These are phyloP conservation scores for Tolypocladium capitatum DNA, from an alignment of 2,329 filamentous ascomycete species.

Conservation along the genomic window DNA sequence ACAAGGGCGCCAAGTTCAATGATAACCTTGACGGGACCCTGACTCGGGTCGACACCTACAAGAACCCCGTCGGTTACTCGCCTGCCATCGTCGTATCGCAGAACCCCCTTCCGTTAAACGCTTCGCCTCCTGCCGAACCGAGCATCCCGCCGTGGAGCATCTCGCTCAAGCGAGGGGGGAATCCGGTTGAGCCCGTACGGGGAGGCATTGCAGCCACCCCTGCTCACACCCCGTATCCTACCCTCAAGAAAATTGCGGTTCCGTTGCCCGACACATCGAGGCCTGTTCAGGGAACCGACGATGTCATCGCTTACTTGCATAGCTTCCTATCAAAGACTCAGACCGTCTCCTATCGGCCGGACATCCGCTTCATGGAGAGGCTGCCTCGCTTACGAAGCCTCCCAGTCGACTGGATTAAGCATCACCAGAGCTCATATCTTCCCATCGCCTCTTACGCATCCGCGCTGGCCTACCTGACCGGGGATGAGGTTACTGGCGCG, in stretches of 20 bases:
- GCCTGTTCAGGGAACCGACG: neutral
- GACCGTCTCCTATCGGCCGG: slow-evolving; percentile 7
- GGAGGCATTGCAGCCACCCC: neutral
- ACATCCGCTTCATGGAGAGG: slow-evolving; percentile 11
- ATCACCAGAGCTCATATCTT: slow-evolving; percentile 9
- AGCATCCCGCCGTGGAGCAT: neutral
- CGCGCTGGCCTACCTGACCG: slow-evolving; percentile 18
- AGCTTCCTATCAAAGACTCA: slow-evolving; percentile 9
- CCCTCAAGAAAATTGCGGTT: too few relatives aligned
- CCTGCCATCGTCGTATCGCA: slow-evolving; percentile 17
- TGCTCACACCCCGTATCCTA: too few relatives aligned
- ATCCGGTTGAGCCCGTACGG: neutral
- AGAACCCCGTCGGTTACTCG: slow-evolving; percentile 8
- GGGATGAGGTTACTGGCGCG: slow-evolving; percentile 10
- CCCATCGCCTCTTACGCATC: slow-evolving; percentile 13
- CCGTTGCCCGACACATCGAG: neutral
- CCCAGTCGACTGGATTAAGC: slow-evolving; percentile 12
- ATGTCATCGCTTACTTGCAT: slow-evolving; percentile 11
- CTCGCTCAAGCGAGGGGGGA: too few relatives aligned
- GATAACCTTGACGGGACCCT: slow-evolving; percentile 29
- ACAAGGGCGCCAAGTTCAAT: slow-evolving; percentile 17
- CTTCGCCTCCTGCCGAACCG: slow-evolving; percentile 4
- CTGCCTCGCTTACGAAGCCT: slow-evolving; percentile 12
- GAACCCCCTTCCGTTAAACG: slow-evolving; percentile 8
- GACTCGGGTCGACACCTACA: slow-evolving; percentile 14